Evolutionary conservation across 1,284 basidiomycete genomes (phyloP), one percentile per base, ranked within the genome.

Genomic region (Puccinia sorghi): DNA sequence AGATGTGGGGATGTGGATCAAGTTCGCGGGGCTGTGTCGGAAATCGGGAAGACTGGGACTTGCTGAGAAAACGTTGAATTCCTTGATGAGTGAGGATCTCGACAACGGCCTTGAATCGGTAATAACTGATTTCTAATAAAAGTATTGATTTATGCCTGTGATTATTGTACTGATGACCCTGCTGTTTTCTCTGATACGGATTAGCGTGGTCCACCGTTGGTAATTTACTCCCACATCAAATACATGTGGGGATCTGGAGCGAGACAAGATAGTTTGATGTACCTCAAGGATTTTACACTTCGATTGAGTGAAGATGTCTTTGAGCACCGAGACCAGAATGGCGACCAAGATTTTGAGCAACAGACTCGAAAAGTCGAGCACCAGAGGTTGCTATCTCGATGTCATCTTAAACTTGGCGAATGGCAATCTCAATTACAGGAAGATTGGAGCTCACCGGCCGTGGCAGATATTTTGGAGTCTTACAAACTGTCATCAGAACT

Each of bases 1-100:
- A 82, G 95, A 98, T 83, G 94, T 93, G 72, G 90, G 93, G 75
- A 98, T 97, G 89, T 98, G 96, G 96, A 98, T 94, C 86, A 91
- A 93, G 84, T 93, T 94, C 83, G 93, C 92, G 27, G 93, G 94
- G 81, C 86, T 94, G 0, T 94, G 93, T 83, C 89, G 93, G 80
- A 93, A 93, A 84, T 91, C 90, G 22, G 92, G 93, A 75, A 88
- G 92, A 3, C 90, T 94, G 89, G 89, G 90, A 56, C 86, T 99
- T 74, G 96, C 97, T 0, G 94, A 98, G 83, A 99, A 99, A 87
- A 97, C 97, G 1, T 92, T 99, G 83, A 94, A 96, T 82, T 96
- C 93, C 0, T 86, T 98, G 3, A 87, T 96, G 50, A 89, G 90
- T 32, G 88, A 91, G 80, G 86, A 86, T 63, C 77, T 80, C 48